Evolutionary conservation across 148 eudicot species (phyloP).

Genomic region (Nyssa sinensis): DNA sequence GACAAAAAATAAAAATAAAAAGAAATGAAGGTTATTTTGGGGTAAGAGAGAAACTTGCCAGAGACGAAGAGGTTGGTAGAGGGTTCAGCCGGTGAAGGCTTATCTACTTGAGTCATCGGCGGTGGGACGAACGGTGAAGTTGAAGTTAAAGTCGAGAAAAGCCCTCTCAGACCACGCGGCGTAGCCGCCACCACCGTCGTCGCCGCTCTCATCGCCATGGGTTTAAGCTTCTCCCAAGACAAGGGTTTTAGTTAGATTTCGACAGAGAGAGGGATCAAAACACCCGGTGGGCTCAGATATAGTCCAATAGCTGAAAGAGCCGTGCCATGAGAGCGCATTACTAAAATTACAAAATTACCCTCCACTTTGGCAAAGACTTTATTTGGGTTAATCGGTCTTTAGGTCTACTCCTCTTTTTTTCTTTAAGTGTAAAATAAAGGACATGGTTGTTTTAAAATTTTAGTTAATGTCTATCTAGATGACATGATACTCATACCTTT

Average conservation of each 20-base stretch:
- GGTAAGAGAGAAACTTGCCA: constrained; percentile 16
- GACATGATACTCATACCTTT: too few species aligned
- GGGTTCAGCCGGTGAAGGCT: constrained; percentile 35
- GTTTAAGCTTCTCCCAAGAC: background rate
- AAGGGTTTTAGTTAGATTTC: background rate
- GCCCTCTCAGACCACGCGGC: constrained; percentile 20
- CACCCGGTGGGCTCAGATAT: too few species aligned
- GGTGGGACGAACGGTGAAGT: constrained; percentile 23
- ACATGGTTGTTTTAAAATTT: too few species aligned
- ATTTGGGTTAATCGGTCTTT: too few species aligned
- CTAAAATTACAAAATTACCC: too few species aligned
- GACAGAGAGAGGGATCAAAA: background rate
- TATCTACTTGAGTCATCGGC: constrained; percentile 15
- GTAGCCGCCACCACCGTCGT: constrained; percentile 8
- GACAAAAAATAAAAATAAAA: too few species aligned
- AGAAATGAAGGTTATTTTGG: background rate
- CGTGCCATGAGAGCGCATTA: too few species aligned
- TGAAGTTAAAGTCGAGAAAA: constrained; percentile 17
- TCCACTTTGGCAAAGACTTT: too few species aligned
- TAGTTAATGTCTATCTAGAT: too few species aligned
- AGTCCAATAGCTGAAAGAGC: too few species aligned
- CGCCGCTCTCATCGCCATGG: constrained; percentile 37
- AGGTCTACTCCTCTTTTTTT: too few species aligned
- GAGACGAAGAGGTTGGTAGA: constrained; percentile 41
- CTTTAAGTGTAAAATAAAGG: too few species aligned